These are phyloP conservation scores for Flaveria ramosissima DNA, from an alignment of 129 eudicot genomes.

Conservation along the genomic window DNA sequence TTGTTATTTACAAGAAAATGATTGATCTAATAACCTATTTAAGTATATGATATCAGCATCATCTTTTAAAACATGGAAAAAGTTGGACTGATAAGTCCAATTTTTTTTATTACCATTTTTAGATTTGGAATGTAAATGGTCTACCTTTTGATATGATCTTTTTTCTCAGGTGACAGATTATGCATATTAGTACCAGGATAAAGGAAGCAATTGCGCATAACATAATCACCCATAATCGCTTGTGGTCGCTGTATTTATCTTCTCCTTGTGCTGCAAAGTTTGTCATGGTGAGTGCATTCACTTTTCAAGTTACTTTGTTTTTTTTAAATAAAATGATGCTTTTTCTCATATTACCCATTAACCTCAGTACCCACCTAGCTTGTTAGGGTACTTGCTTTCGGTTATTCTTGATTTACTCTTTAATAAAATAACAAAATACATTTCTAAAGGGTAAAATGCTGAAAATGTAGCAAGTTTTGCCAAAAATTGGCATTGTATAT, in stretches of 20 bases:
- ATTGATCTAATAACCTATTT: background rate
- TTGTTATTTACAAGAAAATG: background rate
- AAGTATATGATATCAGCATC: no score
- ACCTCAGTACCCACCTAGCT: background rate
- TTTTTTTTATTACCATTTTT: background rate
- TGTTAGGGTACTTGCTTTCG: background rate
- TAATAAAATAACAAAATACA: no score
- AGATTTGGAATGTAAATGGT: background rate
- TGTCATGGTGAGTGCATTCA: background rate
- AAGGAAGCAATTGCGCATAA: conserved; percentile 27
- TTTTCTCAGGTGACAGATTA: conserved; percentile 34
- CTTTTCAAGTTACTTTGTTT: background rate
- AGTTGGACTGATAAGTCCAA: background rate
- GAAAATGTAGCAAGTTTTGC: background rate
- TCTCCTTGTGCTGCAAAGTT: conserved; percentile 35
- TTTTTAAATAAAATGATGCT: background rate
- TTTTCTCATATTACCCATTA: background rate
- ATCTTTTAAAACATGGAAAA: no score
- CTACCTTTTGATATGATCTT: conserved; percentile 35
- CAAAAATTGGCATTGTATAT: background rate
- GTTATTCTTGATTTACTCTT: background rate
- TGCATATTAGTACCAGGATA: conserved; percentile 28
- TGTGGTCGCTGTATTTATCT: conserved; percentile 16
- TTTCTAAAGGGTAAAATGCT: no score
- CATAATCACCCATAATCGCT: conserved; percentile 22